A percentile compares a stretch with the other conserved stretches of the same genome.
Conservation (phyloP, 2,329 filamentous ascomycete species). For the Xylariaceae sp. region DNA sequence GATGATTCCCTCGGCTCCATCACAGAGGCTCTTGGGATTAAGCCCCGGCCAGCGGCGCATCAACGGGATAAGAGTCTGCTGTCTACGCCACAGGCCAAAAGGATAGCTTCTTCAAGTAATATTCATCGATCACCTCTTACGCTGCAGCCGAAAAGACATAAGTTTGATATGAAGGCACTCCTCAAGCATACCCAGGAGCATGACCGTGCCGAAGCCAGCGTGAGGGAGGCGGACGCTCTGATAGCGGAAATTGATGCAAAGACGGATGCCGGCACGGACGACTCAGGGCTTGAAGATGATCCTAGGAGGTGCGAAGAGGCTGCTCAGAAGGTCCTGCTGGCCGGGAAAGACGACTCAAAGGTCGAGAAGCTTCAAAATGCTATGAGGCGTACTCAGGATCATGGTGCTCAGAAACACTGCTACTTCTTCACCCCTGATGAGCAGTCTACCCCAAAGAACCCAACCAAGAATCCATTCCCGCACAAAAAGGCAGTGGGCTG, state of each 20-base stretch:
- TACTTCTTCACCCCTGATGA: constrained; percentile 47
- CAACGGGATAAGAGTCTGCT: constrained; percentile 17
- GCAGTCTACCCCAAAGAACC: constrained; percentile 18
- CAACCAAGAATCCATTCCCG: constrained; percentile 34
- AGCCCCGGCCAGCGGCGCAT: constrained; percentile 19
- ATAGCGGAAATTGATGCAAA: constrained; percentile 23
- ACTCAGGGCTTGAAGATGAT: constrained; percentile 33
- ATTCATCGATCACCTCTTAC: constrained; percentile 45
- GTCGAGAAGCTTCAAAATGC: constrained; percentile 38
- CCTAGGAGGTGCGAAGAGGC: constrained; percentile 40
- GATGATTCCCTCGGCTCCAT: constrained; percentile 51
- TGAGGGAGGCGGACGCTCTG: constrained; percentile 39
- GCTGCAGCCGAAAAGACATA: constrained; percentile 49
- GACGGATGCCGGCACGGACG: constrained; percentile 12
- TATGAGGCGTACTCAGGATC: constrained; percentile 46
- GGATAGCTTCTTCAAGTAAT: constrained; percentile 33
- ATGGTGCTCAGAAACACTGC: constrained; percentile 36
- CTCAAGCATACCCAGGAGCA: constrained; percentile 57
- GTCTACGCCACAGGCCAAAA: constrained; percentile 46
- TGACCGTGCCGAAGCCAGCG: constrained; percentile 55
- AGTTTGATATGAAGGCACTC: constrained; percentile 60
- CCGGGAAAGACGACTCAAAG: constrained; percentile 24
- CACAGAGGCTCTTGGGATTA: constrained; percentile 42
- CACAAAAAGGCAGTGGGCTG: constrained; percentile 34
- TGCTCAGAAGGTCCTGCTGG: constrained; percentile 37